Conservation (phyloP, 2,329 filamentous ascomycete species). For the Dryadomyces quercus-mongolicae region DNA sequence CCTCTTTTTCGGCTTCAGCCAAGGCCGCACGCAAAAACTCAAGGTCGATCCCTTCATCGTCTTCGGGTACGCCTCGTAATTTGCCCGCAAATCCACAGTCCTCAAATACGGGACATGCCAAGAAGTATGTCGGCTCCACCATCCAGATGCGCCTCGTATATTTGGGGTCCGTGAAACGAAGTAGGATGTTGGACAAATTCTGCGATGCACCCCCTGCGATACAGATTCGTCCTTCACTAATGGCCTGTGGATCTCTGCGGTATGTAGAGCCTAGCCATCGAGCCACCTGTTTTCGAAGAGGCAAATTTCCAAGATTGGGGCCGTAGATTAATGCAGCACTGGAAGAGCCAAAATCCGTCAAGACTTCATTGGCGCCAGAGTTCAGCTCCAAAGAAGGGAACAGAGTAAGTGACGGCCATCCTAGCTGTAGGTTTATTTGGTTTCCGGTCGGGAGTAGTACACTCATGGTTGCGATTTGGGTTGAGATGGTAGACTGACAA, state of each 20-base stretch:
- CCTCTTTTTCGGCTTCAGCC: slow-evolving; percentile 1
- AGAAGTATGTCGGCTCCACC: slow-evolving; percentile 53
- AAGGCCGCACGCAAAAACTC: slow-evolving; percentile 28
- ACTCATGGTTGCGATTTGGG: neutral
- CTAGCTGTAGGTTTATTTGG: slow-evolving; percentile 18
- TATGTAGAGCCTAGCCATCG: slow-evolving; percentile 51
- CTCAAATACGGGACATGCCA: slow-evolving; percentile 53
- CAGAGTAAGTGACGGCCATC: slow-evolving; percentile 24
- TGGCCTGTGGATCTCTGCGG: slow-evolving; percentile 17
- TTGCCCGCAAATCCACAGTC: slow-evolving; percentile 49
- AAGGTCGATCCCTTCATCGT: slow-evolving; percentile 50
- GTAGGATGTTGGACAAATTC: slow-evolving; percentile 49
- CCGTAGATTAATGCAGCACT: slow-evolving; percentile 32
- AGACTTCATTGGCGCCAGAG: slow-evolving; percentile 34
- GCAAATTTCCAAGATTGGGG: slow-evolving; percentile 44
- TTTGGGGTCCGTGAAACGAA: slow-evolving; percentile 51
- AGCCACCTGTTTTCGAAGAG: slow-evolving; percentile 41
- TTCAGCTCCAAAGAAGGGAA: slow-evolving; percentile 43
- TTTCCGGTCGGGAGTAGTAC: slow-evolving; percentile 5
- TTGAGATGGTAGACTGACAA: neutral
- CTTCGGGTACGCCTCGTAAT: slow-evolving; percentile 49
- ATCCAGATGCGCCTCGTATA: slow-evolving; percentile 54
- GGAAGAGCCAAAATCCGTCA: slow-evolving; percentile 20
- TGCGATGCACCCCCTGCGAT: slow-evolving; percentile 57
- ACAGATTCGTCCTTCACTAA: slow-evolving; percentile 34